Evolutionary conservation across 495 filamentous ascomycete genomes (phyloP), one percentile per base, ranked within the genome.

Genomic region (Aspergillus campestris): DNA sequence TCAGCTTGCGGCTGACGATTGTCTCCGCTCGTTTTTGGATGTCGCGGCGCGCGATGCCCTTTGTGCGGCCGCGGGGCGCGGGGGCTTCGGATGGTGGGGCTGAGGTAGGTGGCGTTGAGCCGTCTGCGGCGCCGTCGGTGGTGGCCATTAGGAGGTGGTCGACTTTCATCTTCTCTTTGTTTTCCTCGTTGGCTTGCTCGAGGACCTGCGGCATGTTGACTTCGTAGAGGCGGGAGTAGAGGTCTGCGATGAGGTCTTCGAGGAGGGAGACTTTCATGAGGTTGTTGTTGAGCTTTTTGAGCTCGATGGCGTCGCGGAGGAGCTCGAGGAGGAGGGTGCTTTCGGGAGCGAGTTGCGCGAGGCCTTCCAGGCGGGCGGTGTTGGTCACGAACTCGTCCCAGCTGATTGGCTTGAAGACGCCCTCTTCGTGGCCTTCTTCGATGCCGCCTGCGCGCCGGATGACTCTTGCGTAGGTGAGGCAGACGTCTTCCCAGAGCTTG

Each of bases 241-340:
- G 75, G 59, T 99, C 92, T 10, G 79, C 81, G 42, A 95, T 83
- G 28, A 97, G 72, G 57, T 97, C 92, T 57, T 97, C 94, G 35
- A 96, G 86, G 30, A 83, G 72, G 2, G 80, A 77, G 5, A 82
- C 78, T 57, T 90, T 94, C 80, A 90, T 91, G 7, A 92, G 74
- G 42, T 80, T 81, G 38, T 79, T 79, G 60, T 95, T 95, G 34
- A 91, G 74, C 52, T 87, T 90, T 57, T 94, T 95, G n/a, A 97
- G 67, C 56, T 97, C 91, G 38, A 86, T 71, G 6, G 80, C 81
- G 44, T 99, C 94, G 41, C 87, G 80, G 31, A 99, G 71, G 5
- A 89, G 75, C 49, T 84, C 84, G 2, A 96, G 70, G 11, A 73
- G 58, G 1, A 60, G 51, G 7, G 57, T 49, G 42, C 59, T 70